These are phyloP conservation scores for Knufia fluminis DNA, from an alignment of 2,329 filamentous ascomycete species.

Conservation along the genomic window DNA sequence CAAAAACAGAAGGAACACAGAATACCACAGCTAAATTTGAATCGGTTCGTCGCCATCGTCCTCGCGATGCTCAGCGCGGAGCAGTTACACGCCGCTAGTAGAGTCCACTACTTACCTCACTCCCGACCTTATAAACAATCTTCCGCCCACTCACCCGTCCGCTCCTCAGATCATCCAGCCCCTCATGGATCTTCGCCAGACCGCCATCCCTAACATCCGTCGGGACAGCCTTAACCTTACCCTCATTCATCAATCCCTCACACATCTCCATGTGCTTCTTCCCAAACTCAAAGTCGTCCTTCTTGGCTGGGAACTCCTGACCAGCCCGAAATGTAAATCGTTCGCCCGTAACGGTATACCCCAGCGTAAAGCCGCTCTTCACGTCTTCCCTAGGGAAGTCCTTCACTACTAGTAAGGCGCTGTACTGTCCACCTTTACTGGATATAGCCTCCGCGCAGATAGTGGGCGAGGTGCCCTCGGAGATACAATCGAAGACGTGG, in stretches of 20 bases:
- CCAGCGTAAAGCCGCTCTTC: slow-evolving; percentile 21
- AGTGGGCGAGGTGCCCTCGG: slow-evolving; percentile 21
- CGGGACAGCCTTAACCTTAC: slow-evolving; percentile 38
- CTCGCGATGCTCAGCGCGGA: too few relatives aligned
- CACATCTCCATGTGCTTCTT: slow-evolving; percentile 34
- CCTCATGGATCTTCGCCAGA: slow-evolving; percentile 37
- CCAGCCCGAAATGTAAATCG: slow-evolving; percentile 19
- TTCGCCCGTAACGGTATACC: slow-evolving; percentile 30
- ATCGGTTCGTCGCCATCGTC: too few relatives aligned
- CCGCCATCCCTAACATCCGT: slow-evolving; percentile 31
- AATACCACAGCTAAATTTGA: too few relatives aligned
- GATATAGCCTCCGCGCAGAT: slow-evolving; percentile 29
- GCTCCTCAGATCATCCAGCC: slow-evolving; percentile 35
- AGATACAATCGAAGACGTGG: slow-evolving; percentile 32
- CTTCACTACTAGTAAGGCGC: slow-evolving; percentile 19
- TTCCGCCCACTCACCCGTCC: slow-evolving; percentile 41
- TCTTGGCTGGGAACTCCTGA: slow-evolving; percentile 13
- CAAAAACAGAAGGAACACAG: too few relatives aligned
- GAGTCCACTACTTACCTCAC: too few relatives aligned
- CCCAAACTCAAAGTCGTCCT: slow-evolving; percentile 34
- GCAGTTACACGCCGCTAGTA: too few relatives aligned
- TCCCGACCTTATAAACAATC: slow-evolving; percentile 37
- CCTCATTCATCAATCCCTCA: slow-evolving; percentile 33
- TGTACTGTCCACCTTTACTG: slow-evolving; percentile 24
- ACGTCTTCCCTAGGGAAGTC: slow-evolving; percentile 28